A percentile compares a stretch with the other conserved stretches of the same genome.
Conservation (phyloP, 352 stramenopile species). For the Pythium grandisporangium region DNA sequence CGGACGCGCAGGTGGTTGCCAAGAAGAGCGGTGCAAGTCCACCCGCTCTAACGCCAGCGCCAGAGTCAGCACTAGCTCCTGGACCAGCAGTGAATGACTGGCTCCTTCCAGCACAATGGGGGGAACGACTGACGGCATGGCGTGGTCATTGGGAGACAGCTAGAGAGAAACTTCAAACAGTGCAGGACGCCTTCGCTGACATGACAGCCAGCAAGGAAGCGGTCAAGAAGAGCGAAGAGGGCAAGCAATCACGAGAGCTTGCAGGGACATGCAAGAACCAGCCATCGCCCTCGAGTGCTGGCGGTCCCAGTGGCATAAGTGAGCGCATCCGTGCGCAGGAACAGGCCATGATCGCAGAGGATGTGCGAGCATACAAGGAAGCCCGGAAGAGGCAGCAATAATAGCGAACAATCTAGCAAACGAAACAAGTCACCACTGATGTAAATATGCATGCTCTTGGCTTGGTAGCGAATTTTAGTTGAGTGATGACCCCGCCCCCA, state of each 20-base stretch:
- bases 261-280: slow-evolving; percentile 2
- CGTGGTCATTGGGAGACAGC: slow-evolving; percentile 2
- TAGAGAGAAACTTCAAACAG: background rate
- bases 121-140: slow-evolving; percentile 7
- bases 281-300: no score
- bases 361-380: slow-evolving; percentile 34
- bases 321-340: slow-evolving; percentile 37
- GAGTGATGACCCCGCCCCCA: no score
- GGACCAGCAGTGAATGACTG: background rate
- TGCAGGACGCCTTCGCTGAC: background rate
- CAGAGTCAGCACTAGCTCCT: background rate
- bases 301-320: slow-evolving; percentile 27
- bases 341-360: slow-evolving; percentile 31
- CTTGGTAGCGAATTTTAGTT: no score
- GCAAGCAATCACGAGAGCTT: slow-evolving; percentile 1
- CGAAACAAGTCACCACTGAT: no score
- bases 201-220: background rate
- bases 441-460: background rate
- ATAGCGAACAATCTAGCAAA: no score
- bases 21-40: slow-evolving; percentile 4
- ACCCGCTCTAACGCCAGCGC: background rate
- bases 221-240: slow-evolving; percentile 2
- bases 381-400: slow-evolving; percentile 10
- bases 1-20: no score
- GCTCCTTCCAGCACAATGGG: slow-evolving; percentile 4